Base-by-base conservation (phyloP, 768 basidiomycete species). In the Tricholoma sp. region DNA sequence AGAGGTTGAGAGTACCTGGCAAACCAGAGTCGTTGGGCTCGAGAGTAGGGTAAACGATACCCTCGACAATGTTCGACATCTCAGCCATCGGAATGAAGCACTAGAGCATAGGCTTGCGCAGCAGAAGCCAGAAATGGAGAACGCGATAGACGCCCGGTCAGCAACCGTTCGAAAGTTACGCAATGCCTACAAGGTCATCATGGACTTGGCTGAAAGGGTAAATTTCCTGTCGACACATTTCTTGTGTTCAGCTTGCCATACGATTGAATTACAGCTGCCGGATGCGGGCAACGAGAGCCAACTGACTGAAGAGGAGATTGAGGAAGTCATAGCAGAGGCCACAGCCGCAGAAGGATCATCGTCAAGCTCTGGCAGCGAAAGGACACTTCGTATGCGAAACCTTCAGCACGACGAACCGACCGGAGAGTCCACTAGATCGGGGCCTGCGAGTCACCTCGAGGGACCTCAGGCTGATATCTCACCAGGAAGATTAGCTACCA, bases 101-200 rank as follows among this genome's bases (percentile, higher is more conserved):
- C 61, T 81, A 28, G 61, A 73, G 58, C 57, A 58, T 11, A 62
- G 56, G 55, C 36, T 72, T 28, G 64, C 66, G 6, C 50, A 55
- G 6, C 61, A 63, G 12, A 61, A 66, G 34, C 66, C 71, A 8
- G 71, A 74, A 45, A 39, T 72, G 33, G 63, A 69, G 6, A 68
- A 64, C 17, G 70, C 68, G 4, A 58, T 76, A 55, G 59, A 62
- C 31, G 72, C 72, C 34, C 67, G 74, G 41, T 68, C 72, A 20
- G 69, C 64, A 2, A 66, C 67, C 4, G 63, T 70, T 42, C 63
- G 54, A 28, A 74, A 70, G 54, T 57, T 76, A 63, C 72, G 49
- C 55, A 70, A 75, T 49, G 67, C 76, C 29, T 66, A 70, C 17
- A 74, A 70, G 57, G 72, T 80, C 12, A 68, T 81, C 53, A 62